Evolutionary conservation across 768 basidiomycete species (phyloP).

Genomic region (Chalciporus chontae): DNA sequence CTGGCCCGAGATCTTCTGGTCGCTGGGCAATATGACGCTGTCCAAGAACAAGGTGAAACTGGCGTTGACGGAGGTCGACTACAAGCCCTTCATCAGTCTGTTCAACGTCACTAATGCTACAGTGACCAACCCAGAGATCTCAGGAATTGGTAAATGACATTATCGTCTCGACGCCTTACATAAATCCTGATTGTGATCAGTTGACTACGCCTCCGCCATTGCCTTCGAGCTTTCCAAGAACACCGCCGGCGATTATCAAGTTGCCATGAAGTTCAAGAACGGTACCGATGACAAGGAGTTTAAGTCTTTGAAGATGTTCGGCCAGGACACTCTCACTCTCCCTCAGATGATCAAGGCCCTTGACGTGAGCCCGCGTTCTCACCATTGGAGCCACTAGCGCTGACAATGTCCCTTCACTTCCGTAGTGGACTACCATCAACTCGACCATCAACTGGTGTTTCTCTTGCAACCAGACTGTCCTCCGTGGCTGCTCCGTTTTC

Average conservation of each 20-base stretch:
- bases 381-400: neutral
- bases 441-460: constrained; percentile 33
- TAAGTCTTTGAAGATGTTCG: constrained; percentile 66
- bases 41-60: constrained; percentile 73
- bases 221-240: constrained; percentile 67
- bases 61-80: constrained; percentile 71
- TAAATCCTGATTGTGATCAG: constrained; percentile 34
- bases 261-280: constrained; percentile 82
- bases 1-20: constrained; percentile 64
- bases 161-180: neutral
- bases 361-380: constrained; percentile 10
- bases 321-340: constrained; percentile 28
- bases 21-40: constrained; percentile 73
- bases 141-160: constrained; percentile 58
- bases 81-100: constrained; percentile 86
- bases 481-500: constrained; percentile 30
- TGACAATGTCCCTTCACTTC: neutral
- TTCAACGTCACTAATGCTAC: constrained; percentile 72
- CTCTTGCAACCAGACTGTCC: constrained; percentile 32
- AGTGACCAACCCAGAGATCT: constrained; percentile 54
- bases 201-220: constrained; percentile 67
- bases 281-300: constrained; percentile 56
- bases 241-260: constrained; percentile 62
- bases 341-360: constrained; percentile 15
- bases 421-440: constrained; percentile 28